Base-by-base conservation (phyloP, 1,284 basidiomycete species). In the Ceratorhiza oryzae-sativae region DNA sequence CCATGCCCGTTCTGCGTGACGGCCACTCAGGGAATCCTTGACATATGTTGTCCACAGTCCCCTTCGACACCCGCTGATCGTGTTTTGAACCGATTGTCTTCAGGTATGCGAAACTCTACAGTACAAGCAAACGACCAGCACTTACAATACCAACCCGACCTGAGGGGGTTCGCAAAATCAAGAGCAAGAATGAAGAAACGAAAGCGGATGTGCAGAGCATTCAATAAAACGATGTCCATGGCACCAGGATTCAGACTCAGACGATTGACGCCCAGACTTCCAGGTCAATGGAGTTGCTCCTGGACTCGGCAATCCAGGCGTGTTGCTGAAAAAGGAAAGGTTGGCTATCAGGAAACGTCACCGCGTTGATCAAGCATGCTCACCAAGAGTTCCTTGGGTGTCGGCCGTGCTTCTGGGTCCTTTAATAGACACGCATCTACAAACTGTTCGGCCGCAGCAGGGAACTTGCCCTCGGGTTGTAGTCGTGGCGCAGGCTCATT, bases 401-500 rank as follows among this genome's bases (percentile, higher is more conserved):
- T 92, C 79, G 85, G 87, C 76, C 94, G 83, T 75, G 83, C 82
- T 72, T 88, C 86, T 1, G 92, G 93, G 76, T 95, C 91, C 81
- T 97, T 97, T 78, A 89, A 77, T 79, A 97, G 80, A 81, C 94
- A 97, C 34, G 86, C 87, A 78, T 95, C 90, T 48, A 95, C 88
- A 73, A 96, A 95, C 56, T 85, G 84, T 71, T 90, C 89, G 1
- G 93, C 92, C 77, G 88, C 85, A 65, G 80, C 80, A 5, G 88
- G 88, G 82, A 91, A 94, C 75, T 89, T 85, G 34, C 88, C 88
- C 62, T 88, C 86, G 0, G 88, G 85, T 15, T 87, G 87, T 71
- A 98, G 81, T 76, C 87, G 83, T 34, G 95, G 95, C 34, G 95
- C 94, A 20, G 95, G 94, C 80, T 98, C 95, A 77, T 97, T 95